Evolutionary conservation across 768 basidiomycete species (phyloP), one percentile per base, ranked within the genome.

Genomic region (Trametes coccinea): DNA sequence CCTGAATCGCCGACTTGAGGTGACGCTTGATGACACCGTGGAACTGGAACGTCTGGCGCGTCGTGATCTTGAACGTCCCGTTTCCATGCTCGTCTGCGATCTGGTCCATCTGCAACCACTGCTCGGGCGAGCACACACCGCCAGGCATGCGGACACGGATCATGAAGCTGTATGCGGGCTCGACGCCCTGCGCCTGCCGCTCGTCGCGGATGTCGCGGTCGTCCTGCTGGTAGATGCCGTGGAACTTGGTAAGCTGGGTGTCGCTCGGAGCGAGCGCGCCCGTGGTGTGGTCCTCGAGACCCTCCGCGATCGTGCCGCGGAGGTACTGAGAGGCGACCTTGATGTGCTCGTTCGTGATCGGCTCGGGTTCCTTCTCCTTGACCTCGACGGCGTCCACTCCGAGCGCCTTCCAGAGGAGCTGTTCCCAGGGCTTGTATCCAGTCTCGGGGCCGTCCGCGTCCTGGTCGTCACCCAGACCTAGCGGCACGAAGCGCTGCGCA

Each of bases 301-400:
- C 96, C 72, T 98, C 95, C 0, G 79, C 81, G 73, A 99, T 98
- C 40, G 97, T 98, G 2, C 97, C 97, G 55, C 97, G 90, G 22
- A 98, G 83, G 77, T 90, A 98, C 58, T 88, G 85, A 49, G 91
- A 93, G 5, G 96, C 95, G 50, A 92, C 97, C 79, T 98, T 99
- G 83, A 98, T 98, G 75, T 98, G 94, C 77, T 99, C 97, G 79
- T 98, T 98, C 56, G 97, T 98, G 74, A 99, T 96, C 1, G 93
- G 87, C 68, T 98, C 95, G 0, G 95, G 95, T 72, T 98, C 95
- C 17, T 88, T 89, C 75, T 98, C 97, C 34, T 81, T 84, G 17
- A 98, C 85, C 72, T 97, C 91, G 51, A 98, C 77, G 14, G 78
- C 79, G 73, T 95, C 97, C 48, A 98, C 95, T 53, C 96, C 95